These are phyloP conservation scores for Eutypella sp. DNA, from an alignment of 2,329 filamentous ascomycete genomes.

Conservation along the genomic window DNA sequence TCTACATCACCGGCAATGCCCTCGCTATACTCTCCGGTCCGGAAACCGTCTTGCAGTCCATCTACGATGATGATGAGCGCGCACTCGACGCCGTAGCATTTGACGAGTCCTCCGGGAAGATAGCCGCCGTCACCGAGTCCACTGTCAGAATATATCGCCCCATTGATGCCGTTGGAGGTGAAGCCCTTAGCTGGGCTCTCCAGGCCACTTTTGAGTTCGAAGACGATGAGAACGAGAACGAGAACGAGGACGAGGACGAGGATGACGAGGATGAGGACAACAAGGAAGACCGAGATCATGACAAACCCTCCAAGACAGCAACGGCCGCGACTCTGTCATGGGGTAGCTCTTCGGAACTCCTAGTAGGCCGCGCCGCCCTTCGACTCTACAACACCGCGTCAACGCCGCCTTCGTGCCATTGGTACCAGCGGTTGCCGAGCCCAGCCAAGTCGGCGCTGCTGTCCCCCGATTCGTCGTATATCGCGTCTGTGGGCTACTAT, in stretches of 20 bases:
- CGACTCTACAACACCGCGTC: slow-evolving; percentile 58
- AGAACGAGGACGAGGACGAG: background rate
- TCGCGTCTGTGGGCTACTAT: slow-evolving; percentile 73
- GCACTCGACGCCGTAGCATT: slow-evolving; percentile 70
- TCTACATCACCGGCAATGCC: slow-evolving; percentile 85
- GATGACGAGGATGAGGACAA: background rate
- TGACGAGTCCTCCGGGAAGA: slow-evolving; percentile 78
- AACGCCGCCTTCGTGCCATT: slow-evolving; percentile 52
- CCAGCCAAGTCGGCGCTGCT: slow-evolving; percentile 69
- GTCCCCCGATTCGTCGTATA: slow-evolving; percentile 81
- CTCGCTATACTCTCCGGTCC: slow-evolving; percentile 77
- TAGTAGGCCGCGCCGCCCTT: slow-evolving; percentile 68
- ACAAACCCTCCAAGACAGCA: slow-evolving; percentile 24
- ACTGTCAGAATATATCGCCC: slow-evolving; percentile 76
- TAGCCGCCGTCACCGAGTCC: slow-evolving; percentile 66
- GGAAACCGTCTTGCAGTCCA: slow-evolving; percentile 75
- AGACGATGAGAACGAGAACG: slow-evolving; percentile 44
- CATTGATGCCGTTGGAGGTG: slow-evolving; percentile 37
- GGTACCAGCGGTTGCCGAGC: slow-evolving; percentile 71
- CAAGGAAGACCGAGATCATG: background rate
- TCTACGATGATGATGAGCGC: slow-evolving; percentile 74
- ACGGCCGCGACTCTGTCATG: slow-evolving; percentile 64
- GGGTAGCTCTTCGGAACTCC: slow-evolving; percentile 79
- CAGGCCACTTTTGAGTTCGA: slow-evolving; percentile 56
- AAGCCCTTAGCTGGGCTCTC: slow-evolving; percentile 53